These are phyloP conservation scores for Eutrema yunnanense DNA, from an alignment of 345 rosid genomes.

Conservation along the genomic window DNA sequence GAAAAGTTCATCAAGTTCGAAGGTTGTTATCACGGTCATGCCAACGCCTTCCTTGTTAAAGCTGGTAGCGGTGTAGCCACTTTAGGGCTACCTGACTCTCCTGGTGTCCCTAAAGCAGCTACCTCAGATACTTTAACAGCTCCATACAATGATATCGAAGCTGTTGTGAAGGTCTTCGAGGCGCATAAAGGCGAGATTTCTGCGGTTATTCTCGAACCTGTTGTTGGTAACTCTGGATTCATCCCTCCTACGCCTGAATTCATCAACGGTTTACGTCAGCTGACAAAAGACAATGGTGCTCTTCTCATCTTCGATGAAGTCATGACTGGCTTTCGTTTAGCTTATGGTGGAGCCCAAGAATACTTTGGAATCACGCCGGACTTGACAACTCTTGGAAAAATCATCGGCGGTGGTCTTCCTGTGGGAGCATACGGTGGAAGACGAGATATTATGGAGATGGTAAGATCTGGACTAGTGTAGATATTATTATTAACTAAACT, in stretches of 20 bases:
- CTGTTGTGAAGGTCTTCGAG: constrained; percentile 56
- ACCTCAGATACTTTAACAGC: constrained; percentile 76
- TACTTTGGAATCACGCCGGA: constrained; percentile 79
- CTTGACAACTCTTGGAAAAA: constrained; percentile 80
- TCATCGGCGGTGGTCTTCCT: constrained; percentile 88
- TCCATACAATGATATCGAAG: constrained; percentile 57
- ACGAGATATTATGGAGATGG: constrained; percentile 92
- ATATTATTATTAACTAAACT: background rate
- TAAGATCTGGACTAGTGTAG: background rate
- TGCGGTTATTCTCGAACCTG: constrained; percentile 82
- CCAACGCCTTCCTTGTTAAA: constrained; percentile 88
- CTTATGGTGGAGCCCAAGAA: constrained; percentile 95
- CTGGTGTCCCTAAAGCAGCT: constrained; percentile 90
- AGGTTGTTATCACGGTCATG: constrained; percentile 98
- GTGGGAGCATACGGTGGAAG: constrained; percentile 98
- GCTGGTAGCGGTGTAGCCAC: constrained; percentile 99
- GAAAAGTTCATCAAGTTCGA: constrained; percentile 79
- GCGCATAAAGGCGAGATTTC: constrained; percentile 68
- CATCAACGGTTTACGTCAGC: constrained; percentile 48
- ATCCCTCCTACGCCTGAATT: constrained; percentile 65
- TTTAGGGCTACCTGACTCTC: constrained; percentile 85
- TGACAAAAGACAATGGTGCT: constrained; percentile 57
- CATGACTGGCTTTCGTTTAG: constrained; percentile 89
- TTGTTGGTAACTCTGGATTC: constrained; percentile 89
- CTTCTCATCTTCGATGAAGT: constrained; percentile 90